Evolutionary conservation across 73 alveolate genomes (phyloP).

Genomic region (Breviolum minutum): DNA sequence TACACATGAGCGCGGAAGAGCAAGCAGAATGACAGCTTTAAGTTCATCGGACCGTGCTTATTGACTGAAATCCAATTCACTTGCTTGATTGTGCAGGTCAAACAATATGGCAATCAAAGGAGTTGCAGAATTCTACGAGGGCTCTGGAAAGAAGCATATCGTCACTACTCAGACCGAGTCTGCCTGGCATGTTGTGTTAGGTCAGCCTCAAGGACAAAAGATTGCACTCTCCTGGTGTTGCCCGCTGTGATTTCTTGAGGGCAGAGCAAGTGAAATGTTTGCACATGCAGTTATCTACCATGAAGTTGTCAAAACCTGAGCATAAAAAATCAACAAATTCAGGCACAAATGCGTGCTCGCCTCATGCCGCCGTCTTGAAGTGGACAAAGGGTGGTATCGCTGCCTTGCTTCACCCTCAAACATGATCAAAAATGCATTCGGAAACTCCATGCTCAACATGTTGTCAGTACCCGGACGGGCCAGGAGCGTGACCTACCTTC

Average conservation of each 20-base stretch:
- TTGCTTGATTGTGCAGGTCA: constrained; percentile 84
- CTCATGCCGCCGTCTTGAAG: constrained; percentile 98
- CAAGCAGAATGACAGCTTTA: too few relatives aligned
- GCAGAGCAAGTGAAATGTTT: too few relatives aligned
- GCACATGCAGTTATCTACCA: too few relatives aligned
- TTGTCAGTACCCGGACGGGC: background rate
- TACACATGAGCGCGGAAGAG: too few relatives aligned
- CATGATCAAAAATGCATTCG: background rate
- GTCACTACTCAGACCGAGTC: constrained; percentile 93
- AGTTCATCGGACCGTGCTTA: too few relatives aligned
- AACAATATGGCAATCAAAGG: constrained; percentile 97
- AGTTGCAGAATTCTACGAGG: constrained; percentile 91
- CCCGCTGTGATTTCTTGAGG: too few relatives aligned
- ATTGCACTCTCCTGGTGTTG: background rate
- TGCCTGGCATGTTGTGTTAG: background rate
- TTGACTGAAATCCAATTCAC: too few relatives aligned
- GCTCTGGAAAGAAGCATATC: constrained; percentile 84
- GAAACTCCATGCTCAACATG: background rate
- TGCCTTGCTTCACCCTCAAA: background rate
- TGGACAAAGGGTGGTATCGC: constrained; percentile 98
- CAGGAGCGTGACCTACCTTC: constrained; percentile 98
- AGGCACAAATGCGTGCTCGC: constrained; percentile 99
- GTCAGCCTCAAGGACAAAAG: background rate
- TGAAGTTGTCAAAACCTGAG: background rate
- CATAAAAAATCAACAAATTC: background rate